These are phyloP conservation scores for Leccinum subtestaceum DNA, from an alignment of 768 basidiomycete genomes.

Conservation along the genomic window DNA sequence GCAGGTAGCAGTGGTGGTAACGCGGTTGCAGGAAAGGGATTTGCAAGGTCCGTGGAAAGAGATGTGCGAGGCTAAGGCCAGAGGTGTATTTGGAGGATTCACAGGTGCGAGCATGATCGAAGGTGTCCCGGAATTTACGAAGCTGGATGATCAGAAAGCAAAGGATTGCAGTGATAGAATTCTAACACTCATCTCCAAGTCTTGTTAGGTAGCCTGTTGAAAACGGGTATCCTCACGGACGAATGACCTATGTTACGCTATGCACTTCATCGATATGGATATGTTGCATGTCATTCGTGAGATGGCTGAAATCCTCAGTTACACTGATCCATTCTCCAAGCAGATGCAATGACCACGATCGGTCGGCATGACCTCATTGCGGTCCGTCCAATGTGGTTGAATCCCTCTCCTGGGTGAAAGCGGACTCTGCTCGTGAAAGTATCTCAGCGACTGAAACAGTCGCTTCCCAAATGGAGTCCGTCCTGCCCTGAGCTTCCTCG, in stretches of 20 bases:
- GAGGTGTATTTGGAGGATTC: slow-evolving; percentile 8
- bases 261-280: neutral
- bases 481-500: neutral
- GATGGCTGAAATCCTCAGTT: too few relatives aligned
- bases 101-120: slow-evolving; percentile 19
- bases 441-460: too few relatives aligned
- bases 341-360: too few relatives aligned
- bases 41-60: slow-evolving; percentile 16
- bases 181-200: slow-evolving; percentile 14
- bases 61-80: slow-evolving; percentile 11
- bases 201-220: neutral
- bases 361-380: too few relatives aligned
- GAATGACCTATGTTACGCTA: neutral
- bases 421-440: too few relatives aligned
- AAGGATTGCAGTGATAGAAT: slow-evolving; percentile 21
- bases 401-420: too few relatives aligned
- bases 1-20: slow-evolving; percentile 20
- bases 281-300: neutral
- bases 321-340: too few relatives aligned
- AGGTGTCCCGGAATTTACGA: slow-evolving; percentile 17
- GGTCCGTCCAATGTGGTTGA: too few relatives aligned
- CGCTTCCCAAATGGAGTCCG: neutral
- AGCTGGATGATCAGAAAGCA: slow-evolving; percentile 12
- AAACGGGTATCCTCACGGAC: neutral
- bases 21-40: slow-evolving; percentile 8